Percentiles rank a stretch among this genome's conserved stretches.
phyloP scores from a whole-genome alignment of 345 rosid genomes.

The Lepidium africanum region DNA sequence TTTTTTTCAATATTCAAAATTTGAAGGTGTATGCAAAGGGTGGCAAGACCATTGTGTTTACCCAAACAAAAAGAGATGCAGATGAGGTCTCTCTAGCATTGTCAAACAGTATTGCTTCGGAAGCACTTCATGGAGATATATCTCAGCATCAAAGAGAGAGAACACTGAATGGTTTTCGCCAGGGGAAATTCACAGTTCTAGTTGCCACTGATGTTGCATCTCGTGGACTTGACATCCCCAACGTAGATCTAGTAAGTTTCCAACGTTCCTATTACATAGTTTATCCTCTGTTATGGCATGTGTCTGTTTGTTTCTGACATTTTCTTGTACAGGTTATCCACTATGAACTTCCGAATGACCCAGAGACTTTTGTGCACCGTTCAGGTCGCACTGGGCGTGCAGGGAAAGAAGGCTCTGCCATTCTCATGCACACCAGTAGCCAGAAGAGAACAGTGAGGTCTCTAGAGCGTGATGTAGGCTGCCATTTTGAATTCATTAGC shows the following conservation, averaged over 20 bases:
- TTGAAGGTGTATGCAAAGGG: conserved; percentile 88
- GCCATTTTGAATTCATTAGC: conserved; percentile 80
- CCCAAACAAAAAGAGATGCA: conserved; percentile 93
- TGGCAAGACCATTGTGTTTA: conserved; percentile 96
- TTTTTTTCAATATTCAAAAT: neutral
- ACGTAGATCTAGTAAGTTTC: conserved; percentile 78
- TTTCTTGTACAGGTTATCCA: conserved; percentile 62
- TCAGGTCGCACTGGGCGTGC: conserved; percentile 99
- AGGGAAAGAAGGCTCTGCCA: conserved; percentile 91
- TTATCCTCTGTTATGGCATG: neutral
- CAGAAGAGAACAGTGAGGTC: conserved; percentile 87
- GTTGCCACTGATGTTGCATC: conserved; percentile 98
- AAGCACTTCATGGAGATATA: conserved; percentile 97
- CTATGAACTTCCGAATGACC: conserved; percentile 94
- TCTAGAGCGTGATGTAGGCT: conserved; percentile 89
- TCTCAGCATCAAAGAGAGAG: conserved; percentile 99
- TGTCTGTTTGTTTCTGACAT: conserved; percentile 15
- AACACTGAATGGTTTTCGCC: conserved; percentile 85
- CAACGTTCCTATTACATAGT: neutral
- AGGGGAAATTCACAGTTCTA: conserved; percentile 94
- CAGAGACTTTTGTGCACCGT: conserved; percentile 98
- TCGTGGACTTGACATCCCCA: conserved; percentile 98
- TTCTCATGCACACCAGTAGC: conserved; percentile 72
- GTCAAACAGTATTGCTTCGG: conserved; percentile 79
- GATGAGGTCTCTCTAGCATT: conserved; percentile 85